These are phyloP conservation scores for Claviceps humidiphila DNA, from an alignment of 2,329 filamentous ascomycete species.

Conservation along the genomic window DNA sequence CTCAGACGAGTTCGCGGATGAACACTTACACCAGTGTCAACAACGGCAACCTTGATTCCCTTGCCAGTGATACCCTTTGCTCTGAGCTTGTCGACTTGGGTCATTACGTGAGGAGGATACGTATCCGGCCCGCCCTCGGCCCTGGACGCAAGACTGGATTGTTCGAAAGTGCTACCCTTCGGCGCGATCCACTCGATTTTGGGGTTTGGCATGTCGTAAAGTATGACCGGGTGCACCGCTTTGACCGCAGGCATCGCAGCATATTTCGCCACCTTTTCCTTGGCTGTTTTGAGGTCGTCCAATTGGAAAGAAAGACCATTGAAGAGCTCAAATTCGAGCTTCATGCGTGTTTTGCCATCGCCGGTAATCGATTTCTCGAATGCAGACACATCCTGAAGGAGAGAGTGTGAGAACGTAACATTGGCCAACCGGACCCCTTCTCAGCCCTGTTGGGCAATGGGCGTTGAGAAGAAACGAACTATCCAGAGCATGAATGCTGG, in stretches of 20 bases:
- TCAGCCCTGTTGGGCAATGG: background rate
- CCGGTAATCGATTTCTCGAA: constrained; percentile 10
- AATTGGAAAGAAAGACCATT: constrained; percentile 41
- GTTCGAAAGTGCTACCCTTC: constrained; percentile 13
- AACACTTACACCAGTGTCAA: constrained; percentile 39
- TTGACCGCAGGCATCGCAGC: constrained; percentile 31
- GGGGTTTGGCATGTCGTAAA: constrained; percentile 32
- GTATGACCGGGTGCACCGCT: constrained; percentile 33
- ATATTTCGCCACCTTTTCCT: constrained; percentile 28
- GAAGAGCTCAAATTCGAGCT: constrained; percentile 37
- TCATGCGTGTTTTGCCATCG: constrained; percentile 31
- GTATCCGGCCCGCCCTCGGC: constrained; percentile 17
- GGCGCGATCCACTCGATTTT: constrained; percentile 30
- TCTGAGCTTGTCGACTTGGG: constrained; percentile 39
- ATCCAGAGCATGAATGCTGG: background rate
- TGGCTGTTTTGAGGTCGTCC: constrained; percentile 30
- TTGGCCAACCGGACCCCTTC: background rate
- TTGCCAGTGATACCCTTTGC: constrained; percentile 34
- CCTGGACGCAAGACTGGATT: constrained; percentile 8
- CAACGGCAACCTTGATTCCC: constrained; percentile 38
- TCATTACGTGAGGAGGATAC: constrained; percentile 41
- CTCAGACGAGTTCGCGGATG: background rate
- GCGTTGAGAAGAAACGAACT: background rate
- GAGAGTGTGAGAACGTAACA: background rate
- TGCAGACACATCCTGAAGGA: constrained; percentile 7